Evolutionary conservation across 352 stramenopile species (phyloP).

Genomic region (Sclerospora graminicola): DNA sequence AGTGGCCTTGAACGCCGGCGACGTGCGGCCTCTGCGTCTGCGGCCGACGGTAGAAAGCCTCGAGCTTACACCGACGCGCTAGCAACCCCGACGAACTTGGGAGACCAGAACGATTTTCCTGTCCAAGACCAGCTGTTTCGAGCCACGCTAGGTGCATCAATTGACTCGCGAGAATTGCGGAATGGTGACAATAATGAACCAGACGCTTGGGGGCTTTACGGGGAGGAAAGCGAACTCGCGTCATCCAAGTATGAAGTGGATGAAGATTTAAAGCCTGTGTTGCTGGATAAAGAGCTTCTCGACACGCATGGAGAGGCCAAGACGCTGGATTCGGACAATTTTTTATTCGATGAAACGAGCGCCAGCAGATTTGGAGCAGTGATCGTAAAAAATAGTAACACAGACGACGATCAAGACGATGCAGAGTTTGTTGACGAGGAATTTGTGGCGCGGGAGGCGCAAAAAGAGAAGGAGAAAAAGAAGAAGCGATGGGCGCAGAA

Average conservation of each 20-base stretch:
- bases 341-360: conserved; percentile 47
- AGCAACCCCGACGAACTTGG: conserved; percentile 17
- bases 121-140: conserved; percentile 29
- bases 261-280: conserved; percentile 22
- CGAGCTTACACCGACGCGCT: conserved; percentile 15
- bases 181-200: conserved; percentile 28
- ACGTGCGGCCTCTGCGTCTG: conserved; percentile 17
- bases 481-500: conserved; percentile 44
- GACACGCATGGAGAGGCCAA: conserved; percentile 14
- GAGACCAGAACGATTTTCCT: conserved; percentile 8
- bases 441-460: conserved; percentile 27
- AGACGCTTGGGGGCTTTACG: conserved; percentile 48
- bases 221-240: conserved; percentile 9
- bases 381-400: conserved; percentile 20
- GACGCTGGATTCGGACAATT: conserved; percentile 37
- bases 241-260: conserved; percentile 36
- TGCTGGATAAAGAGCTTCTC: conserved; percentile 55
- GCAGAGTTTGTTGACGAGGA: conserved; percentile 46
- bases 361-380: conserved; percentile 42
- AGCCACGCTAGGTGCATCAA: conserved; percentile 23
- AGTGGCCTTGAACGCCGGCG: conserved; percentile 17
- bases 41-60: conserved; percentile 8
- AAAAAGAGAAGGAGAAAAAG: conserved; percentile 47
- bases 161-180: conserved; percentile 8
- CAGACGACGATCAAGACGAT: conserved; percentile 17